Conservation (phyloP, 2,329 filamentous ascomycete species). For the Fusarium brevicatenulatum region DNA sequence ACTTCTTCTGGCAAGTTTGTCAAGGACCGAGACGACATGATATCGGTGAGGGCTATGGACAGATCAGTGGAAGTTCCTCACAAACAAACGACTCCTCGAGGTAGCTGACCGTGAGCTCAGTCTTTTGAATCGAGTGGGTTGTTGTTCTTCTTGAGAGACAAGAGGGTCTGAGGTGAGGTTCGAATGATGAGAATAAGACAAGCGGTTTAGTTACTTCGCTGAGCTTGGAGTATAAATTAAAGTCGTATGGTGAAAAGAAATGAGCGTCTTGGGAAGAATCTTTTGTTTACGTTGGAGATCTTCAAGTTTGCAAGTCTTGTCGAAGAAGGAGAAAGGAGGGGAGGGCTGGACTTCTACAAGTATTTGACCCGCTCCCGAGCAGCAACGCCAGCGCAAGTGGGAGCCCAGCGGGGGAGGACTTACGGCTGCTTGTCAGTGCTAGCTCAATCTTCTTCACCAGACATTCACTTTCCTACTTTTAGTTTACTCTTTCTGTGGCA, state of each 20-base stretch:
- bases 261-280: too few relatives aligned
- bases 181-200: not conserved
- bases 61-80: not conserved
- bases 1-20: too few relatives aligned
- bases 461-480: too few relatives aligned
- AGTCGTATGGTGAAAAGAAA: too few relatives aligned
- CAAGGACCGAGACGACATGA: too few relatives aligned
- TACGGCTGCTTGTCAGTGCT: not conserved
- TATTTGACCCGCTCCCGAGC: not conserved
- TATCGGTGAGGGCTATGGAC: rapidly evolving
- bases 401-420: not conserved
- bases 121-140: too few relatives aligned
- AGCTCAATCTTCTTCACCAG: not conserved
- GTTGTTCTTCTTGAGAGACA: not conserved
- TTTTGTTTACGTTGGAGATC: too few relatives aligned
- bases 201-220: not conserved
- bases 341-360: too few relatives aligned
- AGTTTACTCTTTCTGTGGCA: not conserved
- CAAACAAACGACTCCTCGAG: too few relatives aligned
- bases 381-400: not conserved
- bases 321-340: not conserved
- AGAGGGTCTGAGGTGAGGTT: too few relatives aligned
- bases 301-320: not conserved
- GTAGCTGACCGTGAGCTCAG: too few relatives aligned
- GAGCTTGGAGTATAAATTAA: not conserved